phyloP scores from a whole-genome alignment of 78 protist genomes.

The Dictyostelium intermedium region DNA sequence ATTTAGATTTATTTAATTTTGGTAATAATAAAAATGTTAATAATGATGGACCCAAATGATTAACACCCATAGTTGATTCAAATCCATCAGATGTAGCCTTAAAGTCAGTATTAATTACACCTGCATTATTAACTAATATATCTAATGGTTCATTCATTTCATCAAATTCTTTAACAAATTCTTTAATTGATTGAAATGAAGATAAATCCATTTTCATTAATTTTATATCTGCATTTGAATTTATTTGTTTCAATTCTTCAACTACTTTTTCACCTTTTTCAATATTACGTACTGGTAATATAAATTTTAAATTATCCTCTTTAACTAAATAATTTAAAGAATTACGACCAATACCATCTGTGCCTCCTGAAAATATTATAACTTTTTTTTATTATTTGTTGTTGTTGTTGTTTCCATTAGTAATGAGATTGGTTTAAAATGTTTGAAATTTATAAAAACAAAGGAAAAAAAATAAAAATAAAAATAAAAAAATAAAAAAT shows the following conservation, averaged over 20 bases:
- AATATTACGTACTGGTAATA: conserved; percentile 3
- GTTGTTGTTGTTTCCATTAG: not conserved
- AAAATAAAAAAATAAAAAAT: too few relatives aligned
- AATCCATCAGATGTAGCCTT: not conserved
- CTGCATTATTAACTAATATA: conserved; percentile 46
- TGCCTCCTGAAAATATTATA: conserved; percentile 14
- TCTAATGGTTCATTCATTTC: conserved; percentile 3
- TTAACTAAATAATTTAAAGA: conserved; percentile 12
- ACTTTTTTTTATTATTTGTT: not conserved
- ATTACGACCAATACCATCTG: conserved; percentile 38
- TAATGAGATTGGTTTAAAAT: too few relatives aligned
- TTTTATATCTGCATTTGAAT: not conserved
- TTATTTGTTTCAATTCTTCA: not conserved
- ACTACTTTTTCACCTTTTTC: conserved; percentile 32
- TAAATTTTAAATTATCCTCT: not conserved
- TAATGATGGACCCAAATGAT: conserved; percentile 59
- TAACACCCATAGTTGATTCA: conserved; percentile 7
- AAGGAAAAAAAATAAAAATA: too few relatives aligned
- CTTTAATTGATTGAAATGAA: conserved; percentile 42
- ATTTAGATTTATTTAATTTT: not conserved
- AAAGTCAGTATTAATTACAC: not conserved
- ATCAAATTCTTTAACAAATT: conserved; percentile 22
- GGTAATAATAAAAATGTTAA: conserved; percentile 36
- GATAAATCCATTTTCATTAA: conserved; percentile 47
- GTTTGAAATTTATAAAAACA: too few relatives aligned